Evolutionary conservation across 108 stramenopile species (phyloP).

Genomic region (Asterionellopsis glacialis): DNA sequence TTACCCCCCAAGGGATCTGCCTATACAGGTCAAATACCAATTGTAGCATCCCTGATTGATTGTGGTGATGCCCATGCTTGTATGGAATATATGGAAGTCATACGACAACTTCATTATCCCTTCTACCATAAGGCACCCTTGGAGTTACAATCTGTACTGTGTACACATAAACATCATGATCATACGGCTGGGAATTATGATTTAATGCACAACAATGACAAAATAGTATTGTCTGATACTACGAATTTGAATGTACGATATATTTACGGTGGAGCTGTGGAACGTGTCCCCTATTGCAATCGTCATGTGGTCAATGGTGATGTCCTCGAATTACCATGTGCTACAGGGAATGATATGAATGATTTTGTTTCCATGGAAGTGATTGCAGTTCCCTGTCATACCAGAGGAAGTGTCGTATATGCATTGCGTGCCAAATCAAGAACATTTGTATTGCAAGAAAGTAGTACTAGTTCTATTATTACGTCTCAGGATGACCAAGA

Average conservation of each 20-base stretch:
- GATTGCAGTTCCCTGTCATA: constrained; percentile 69
- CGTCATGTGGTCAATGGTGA: constrained; percentile 57
- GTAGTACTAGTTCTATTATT: too few species aligned
- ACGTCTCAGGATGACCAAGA: constrained; percentile 8
- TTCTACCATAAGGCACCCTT: constrained; percentile 30
- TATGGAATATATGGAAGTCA: constrained; percentile 38
- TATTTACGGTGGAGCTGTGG: constrained; percentile 73
- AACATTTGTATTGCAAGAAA: too few species aligned
- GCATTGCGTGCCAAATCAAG: constrained; percentile 22
- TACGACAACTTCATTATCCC: constrained; percentile 47
- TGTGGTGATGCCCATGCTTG: constrained; percentile 59
- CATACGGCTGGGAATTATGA: constrained; percentile 67
- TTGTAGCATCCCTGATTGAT: constrained; percentile 60
- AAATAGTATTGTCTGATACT: too few species aligned
- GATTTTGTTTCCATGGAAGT: constrained; percentile 62
- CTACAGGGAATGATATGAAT: constrained; percentile 62
- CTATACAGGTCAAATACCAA: constrained; percentile 14
- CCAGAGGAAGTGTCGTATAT: constrained; percentile 76
- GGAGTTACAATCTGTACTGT: constrained; percentile 55
- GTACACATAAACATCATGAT: constrained; percentile 85
- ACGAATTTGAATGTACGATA: constrained; percentile 6
- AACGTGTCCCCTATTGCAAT: constrained; percentile 66
- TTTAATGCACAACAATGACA: constrained; percentile 12
- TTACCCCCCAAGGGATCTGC: constrained; percentile 19
- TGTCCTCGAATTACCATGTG: constrained; percentile 47